Evolutionary conservation across 179 eudicot species (phyloP).

Genomic region (Spinacia oleracea): DNA sequence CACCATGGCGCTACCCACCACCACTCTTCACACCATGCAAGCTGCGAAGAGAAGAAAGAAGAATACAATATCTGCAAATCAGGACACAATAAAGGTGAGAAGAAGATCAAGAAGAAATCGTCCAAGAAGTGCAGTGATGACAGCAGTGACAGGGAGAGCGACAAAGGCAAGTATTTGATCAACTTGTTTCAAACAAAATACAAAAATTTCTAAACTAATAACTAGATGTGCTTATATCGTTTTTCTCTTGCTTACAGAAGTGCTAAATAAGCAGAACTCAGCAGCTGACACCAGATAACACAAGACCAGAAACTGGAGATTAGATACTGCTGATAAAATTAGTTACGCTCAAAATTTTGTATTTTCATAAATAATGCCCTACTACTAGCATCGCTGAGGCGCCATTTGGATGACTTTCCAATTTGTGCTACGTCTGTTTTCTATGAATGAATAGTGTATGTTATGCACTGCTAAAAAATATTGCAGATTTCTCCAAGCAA

Average conservation of each 20-base stretch:
- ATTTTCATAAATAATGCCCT: constrained; percentile 21
- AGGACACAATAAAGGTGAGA: constrained; percentile 15
- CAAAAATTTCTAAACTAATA: background rate
- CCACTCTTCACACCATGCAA: constrained; percentile 20
- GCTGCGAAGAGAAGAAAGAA: constrained; percentile 27
- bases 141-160: constrained; percentile 30
- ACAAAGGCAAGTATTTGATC: constrained; percentile 18
- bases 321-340: background rate
- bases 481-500: background rate
- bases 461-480: background rate
- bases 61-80: constrained; percentile 25
- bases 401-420: background rate
- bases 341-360: background rate
- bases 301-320: constrained; percentile 5
- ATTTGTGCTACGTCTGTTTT: background rate
- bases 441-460: background rate
- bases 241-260: constrained; percentile 19
- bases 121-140: constrained; percentile 30
- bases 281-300: background rate
- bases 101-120: constrained; percentile 33
- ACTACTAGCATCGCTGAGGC: constrained; percentile 9
- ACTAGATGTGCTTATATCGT: constrained; percentile 1
- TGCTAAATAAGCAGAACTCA: constrained; percentile 19
- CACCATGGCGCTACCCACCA: constrained; percentile 24
- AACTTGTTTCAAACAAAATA: background rate